phyloP scores from a whole-genome alignment of 1,284 basidiomycete genomes.

The Trichosporon sp. region DNA sequence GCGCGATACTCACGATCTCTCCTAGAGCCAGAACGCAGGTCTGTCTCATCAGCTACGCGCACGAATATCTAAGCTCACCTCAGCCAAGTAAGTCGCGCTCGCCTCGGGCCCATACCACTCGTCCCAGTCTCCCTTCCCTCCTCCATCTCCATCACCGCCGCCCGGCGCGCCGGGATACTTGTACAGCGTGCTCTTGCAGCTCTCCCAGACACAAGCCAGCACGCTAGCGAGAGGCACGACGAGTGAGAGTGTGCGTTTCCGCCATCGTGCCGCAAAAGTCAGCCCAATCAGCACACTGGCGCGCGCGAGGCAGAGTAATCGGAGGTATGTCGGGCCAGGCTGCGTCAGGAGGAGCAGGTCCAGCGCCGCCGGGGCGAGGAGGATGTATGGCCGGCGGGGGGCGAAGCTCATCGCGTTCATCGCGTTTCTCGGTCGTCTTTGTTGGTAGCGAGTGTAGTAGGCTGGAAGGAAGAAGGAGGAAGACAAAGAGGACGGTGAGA shows the following conservation, averaged over 20 bases:
- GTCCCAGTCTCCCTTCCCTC: conserved; percentile 4
- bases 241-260: background rate
- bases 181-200: conserved; percentile 14
- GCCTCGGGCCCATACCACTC: conserved; percentile 15
- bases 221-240: background rate
- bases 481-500: too few species aligned
- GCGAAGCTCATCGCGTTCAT: background rate
- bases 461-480: background rate
- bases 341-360: conserved; percentile 7
- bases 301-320: background rate
- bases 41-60: background rate
- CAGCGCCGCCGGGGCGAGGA: background rate
- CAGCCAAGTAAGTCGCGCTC: background rate
- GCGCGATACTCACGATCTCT: conserved; percentile 1
- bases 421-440: too few species aligned
- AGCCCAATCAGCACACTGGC: background rate
- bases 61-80: background rate
- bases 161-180: background rate
- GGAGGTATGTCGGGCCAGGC: conserved; percentile 5
- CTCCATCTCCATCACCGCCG: background rate
- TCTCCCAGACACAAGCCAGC: conserved; percentile 5
- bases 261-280: background rate
- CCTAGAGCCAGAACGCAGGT: conserved; percentile 5
- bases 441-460: background rate
- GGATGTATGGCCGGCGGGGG: background rate